Base-by-base conservation (phyloP, 2,329 filamentous ascomycete genomes). In the Teratosphaeria viscida region DNA sequence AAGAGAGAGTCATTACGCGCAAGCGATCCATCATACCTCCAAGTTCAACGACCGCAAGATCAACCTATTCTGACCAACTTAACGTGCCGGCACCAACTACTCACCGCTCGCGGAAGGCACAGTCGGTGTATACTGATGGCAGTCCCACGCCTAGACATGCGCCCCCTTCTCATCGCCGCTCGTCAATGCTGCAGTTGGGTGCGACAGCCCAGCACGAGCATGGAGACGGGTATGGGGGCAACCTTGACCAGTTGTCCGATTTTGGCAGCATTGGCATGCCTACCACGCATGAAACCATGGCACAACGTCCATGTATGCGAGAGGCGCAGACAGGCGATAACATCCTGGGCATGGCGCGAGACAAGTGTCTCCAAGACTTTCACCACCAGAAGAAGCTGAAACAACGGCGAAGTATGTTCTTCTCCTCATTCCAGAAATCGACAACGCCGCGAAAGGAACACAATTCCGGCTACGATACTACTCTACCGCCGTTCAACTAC, bases 381-480 rank as follows among this genome's bases (percentile, higher is more conserved):
- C 74, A 77, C 52, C 70, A 75, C 52, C 70, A 75, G 52, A 71
- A 71, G 27, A 71, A 73, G 39, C 60, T 77, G 16, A 73, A 74
- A 55, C 72, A 76, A 55, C 73, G 74, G 23, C 75, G 74, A 16
- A 79, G 77, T 1, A 68, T 78, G 58, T 74, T 78, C 49, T 62
- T 78, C 6, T 73, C 71, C 5, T 72, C 76, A 0, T 77, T 79
- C 66, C 76, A 74, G 62, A 78, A 76, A 60, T 62, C 61, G 3
- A 57, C 19, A 12, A 49, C 19, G 6, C 14, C 19, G 27, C 52
- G 32, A 4, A 56, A 56, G 32, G 47, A 37, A 5, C 56, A 54
- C 23, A 58, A 52, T 26, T 57, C 32, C 52, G 59, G 57, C n/a
- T 70, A 69, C 57, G 68, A 74, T 56, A 66, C 54, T 37, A 64